phyloP scores from a whole-genome alignment of 2,329 filamentous ascomycete genomes.

The Aureobasidium sp. region DNA sequence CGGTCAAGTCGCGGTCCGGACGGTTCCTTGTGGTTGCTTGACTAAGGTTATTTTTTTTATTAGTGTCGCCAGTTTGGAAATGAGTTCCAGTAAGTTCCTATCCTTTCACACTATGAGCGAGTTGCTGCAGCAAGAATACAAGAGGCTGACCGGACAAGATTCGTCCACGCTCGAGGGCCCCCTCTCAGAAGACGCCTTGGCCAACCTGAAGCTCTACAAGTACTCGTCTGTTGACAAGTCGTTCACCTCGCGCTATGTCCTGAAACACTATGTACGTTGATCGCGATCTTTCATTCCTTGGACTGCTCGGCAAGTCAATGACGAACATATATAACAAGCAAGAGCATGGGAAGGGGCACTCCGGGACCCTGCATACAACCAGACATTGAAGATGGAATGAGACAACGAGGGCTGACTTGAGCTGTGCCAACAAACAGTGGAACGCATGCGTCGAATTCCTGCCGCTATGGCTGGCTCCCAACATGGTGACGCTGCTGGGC shows the following conservation, averaged over 20 bases:
- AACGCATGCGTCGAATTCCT: conserved; percentile 88
- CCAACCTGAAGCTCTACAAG: conserved; percentile 91
- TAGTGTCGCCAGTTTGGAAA: conserved; percentile 5
- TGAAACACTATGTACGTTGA: conserved; percentile 80
- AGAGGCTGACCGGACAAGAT: conserved; percentile 11
- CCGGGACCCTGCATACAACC: not conserved
- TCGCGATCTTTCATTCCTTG: not conserved
- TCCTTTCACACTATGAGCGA: not conserved
- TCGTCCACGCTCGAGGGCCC: conserved; percentile 17
- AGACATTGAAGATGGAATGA: not conserved
- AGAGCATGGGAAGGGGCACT: not conserved
- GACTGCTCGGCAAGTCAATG: not conserved
- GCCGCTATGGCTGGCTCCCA: conserved; percentile 93
- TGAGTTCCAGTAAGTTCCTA: conserved; percentile 3
- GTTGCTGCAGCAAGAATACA: conserved; percentile 10
- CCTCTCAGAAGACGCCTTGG: conserved; percentile 82
- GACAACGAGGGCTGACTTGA: conserved; percentile 1
- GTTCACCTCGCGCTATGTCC: conserved; percentile 82
- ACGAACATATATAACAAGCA: not conserved
- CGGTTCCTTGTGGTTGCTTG: conserved; percentile 4
- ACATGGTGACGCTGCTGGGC: conserved; percentile 91
- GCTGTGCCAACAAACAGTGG: conserved; percentile 55
- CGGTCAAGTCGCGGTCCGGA: conserved; percentile 6
- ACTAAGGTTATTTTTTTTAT: conserved; percentile 7
- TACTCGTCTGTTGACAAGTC: conserved; percentile 97